Evolutionary conservation across 1,139 yeast genomes (phyloP).

Genomic region (Suhomyces anneliseae): DNA sequence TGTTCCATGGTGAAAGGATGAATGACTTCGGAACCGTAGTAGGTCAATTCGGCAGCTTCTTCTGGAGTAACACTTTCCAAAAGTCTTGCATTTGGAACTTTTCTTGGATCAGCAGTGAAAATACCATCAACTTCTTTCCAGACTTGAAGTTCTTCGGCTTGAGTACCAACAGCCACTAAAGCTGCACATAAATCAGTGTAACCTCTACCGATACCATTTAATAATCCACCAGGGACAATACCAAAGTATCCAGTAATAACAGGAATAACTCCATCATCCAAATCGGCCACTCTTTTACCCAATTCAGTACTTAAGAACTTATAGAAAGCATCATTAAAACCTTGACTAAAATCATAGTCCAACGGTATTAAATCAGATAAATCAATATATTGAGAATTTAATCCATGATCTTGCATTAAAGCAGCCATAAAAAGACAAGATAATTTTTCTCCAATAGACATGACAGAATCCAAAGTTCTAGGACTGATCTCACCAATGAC

Average conservation of each 20-base stretch:
- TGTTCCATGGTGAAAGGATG: conserved; percentile 99
- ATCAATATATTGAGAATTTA: conserved; percentile 76
- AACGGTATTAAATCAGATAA: conserved; percentile 68
- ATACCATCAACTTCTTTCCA: conserved; percentile 99
- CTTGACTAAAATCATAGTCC: conserved; percentile 51
- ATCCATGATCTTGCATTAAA: conserved; percentile 76
- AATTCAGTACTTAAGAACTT: conserved; percentile 58
- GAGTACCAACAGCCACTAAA: conserved; percentile 85
- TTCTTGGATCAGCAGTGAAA: conserved; percentile 96
- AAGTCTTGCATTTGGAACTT: conserved; percentile 86
- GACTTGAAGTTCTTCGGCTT: conserved; percentile 91
- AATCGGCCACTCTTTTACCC: conserved; percentile 51
- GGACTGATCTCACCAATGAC: conserved; percentile 90
- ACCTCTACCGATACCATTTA: conserved; percentile 94
- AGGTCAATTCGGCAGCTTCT: conserved; percentile 96
- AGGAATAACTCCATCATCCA: conserved; percentile 62
- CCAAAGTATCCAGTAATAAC: conserved; percentile 97
- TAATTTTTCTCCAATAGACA: conserved; percentile 92
- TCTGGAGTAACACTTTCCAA: conserved; percentile 92
- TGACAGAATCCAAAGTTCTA: conserved; percentile 82
- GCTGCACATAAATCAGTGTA: conserved; percentile 98
- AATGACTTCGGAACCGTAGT: conserved; percentile 95
- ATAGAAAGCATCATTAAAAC: conserved; percentile 72
- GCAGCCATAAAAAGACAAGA: conserved; percentile 88
- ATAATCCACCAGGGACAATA: conserved; percentile 86